Evolutionary conservation across 805 yeast genomes (phyloP), one percentile per base, ranked within the genome.

Genomic region (Cyberlindnera xishuangbannaensis): DNA sequence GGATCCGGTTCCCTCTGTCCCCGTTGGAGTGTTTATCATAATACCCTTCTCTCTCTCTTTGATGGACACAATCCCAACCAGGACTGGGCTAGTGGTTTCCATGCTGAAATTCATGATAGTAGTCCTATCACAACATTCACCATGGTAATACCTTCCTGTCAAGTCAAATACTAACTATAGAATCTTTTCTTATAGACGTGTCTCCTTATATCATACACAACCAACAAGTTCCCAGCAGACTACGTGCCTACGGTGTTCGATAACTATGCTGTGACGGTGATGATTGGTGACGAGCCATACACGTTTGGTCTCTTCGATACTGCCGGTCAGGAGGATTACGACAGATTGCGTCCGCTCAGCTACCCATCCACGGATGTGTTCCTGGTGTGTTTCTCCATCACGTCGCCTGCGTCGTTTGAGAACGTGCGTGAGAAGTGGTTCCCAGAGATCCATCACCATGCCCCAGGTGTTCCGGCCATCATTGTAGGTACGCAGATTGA

Each of bases 291-390:
- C 58, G 97, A 88, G 63, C 97, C 98, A 30, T 88, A 85, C 60
- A 92, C 97, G 13, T 73, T 90, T 52, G 97, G 97, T n/a, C 69
- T 90, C 41, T 90, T 92, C 56, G 98, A 90, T 67, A 90, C 98
- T 22, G 98, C 98, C 18, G 98, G 98, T 33, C 98, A 90, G 69
- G 98, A 90, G 73, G 98, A 90, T 69, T 90, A 92, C 62, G 98
- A 90, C 67, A 77, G 98, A 58, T 69, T 90, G 56, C 83, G 98
- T 65, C 98, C 98, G 7, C 73, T 92, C 51, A 82, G 95, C 37
- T 90, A 90, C 62, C 97, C 98, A 13, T 92, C 95, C 34, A 92
- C 98, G 5, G 98, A 90, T 61, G 96, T 90, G 28, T 90, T 90
- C 57, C 69, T 90, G 49, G 95, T 90, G 39, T 92, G 98, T 64